Base-by-base conservation (phyloP, 371 early-diverging fungal species). In the Zopfochytrium polystomum region DNA sequence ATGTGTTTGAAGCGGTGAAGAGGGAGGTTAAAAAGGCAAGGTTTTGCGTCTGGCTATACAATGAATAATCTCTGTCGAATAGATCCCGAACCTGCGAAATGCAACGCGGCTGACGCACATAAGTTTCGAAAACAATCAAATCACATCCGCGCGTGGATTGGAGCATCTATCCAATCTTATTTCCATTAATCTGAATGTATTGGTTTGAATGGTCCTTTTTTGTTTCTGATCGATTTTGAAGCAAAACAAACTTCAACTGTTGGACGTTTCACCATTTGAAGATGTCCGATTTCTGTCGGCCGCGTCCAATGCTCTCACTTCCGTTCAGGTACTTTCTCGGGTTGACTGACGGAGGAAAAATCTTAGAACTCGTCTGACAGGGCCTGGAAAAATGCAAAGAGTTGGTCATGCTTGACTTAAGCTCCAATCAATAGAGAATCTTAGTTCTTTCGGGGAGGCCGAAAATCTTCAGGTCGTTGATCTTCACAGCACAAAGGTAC, bases 181-280 rank as follows among this genome's bases (percentile, higher is more conserved):
- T n/a, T n/a, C n/a, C n/a, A n/a, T n/a, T n/a, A n/a, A n/a, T n/a
- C n/a, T n/a, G n/a, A n/a, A n/a, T n/a, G n/a, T n/a, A n/a, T n/a
- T n/a, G n/a, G n/a, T n/a, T n/a, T 15, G n/a, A n/a, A 0, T 18
- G 27, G 15, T 29, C 30, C 27, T 13, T 33, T 38, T 3, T 34
- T 42, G 26, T 26, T 32, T 33, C 2, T 32, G 26, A 33, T 9
- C 32, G 15, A 20, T 55, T 5, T n/a, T 30, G 22, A 9, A 72
- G 72, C 29, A 47, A 27, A 72, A 72, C 55, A 55, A 60, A 60
- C 44, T 72, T 31, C 30, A 42, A 13, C 35, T 48, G n/a, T 5
- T 72, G 2, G 65, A 68, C 54, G 26, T 72, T 7, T 38, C 52
- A 6, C 22, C 47, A 6, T 44, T 72, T 20, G 52, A 52, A 7